These are phyloP conservation scores for Suhomyces guaymorum DNA, from an alignment of 1,139 yeast species.

Conservation along the genomic window DNA sequence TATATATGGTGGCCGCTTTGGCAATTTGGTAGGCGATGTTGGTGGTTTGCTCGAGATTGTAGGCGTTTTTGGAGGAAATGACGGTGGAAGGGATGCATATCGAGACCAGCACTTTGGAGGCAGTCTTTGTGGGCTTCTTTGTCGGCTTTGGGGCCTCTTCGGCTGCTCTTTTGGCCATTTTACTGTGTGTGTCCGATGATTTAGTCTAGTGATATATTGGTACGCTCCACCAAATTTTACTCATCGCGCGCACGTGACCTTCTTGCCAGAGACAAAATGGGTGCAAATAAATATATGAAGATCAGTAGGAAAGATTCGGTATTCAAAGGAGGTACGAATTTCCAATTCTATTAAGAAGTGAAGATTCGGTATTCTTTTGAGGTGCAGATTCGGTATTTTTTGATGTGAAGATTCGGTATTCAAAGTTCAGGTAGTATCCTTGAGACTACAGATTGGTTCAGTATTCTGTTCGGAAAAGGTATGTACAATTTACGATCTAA, in stretches of 20 bases:
- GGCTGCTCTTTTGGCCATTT: slow-evolving; percentile 28
- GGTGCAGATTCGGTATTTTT: no score
- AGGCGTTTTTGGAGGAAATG: slow-evolving; percentile 53
- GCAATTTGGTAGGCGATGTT: slow-evolving; percentile 76
- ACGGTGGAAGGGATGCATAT: slow-evolving; percentile 68
- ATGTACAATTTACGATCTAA: slow-evolving; percentile 1
- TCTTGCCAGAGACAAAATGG: no score
- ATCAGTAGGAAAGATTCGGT: no score
- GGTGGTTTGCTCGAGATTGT: slow-evolving; percentile 71
- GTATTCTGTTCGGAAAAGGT: not conserved
- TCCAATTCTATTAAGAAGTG: no score
- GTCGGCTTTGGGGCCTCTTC: slow-evolving; percentile 26
- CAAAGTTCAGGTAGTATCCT: no score
- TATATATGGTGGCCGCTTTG: slow-evolving; percentile 65
- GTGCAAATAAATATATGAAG: slow-evolving; percentile 7
- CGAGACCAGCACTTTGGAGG: slow-evolving; percentile 34
- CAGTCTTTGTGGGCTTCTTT: slow-evolving; percentile 35
- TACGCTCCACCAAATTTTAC: slow-evolving; percentile 1
- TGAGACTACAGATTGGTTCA: no score
- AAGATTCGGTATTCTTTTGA: no score
- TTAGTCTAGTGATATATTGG: no score
- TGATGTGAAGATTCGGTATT: no score
- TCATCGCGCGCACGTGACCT: no score
- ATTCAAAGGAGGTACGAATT: no score
- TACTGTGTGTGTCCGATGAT: no score